phyloP scores from a whole-genome alignment of 306 rosid genomes.

The Coriaria nepalensis region DNA sequence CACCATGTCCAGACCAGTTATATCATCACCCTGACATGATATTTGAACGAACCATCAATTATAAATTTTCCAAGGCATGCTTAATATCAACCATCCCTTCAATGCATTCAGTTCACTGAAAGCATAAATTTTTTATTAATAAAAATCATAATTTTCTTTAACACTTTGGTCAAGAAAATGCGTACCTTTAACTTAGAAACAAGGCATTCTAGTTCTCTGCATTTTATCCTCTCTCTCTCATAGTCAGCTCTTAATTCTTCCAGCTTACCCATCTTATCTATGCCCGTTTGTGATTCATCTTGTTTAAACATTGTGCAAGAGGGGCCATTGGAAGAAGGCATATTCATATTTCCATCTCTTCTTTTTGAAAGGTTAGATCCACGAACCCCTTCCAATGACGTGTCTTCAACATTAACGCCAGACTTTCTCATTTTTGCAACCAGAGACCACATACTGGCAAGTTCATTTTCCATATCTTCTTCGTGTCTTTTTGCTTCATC shows the following conservation, averaged over 20 bases:
- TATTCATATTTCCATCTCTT: conserved; percentile 23
- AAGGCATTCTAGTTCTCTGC: conserved; percentile 48
- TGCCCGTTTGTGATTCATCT: conserved; percentile 15
- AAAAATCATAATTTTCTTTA: conserved; percentile 6
- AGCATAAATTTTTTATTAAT: too few species aligned
- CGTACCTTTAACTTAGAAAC: conserved; percentile 60
- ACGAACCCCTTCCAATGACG: conserved; percentile 24
- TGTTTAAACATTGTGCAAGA: conserved; percentile 25
- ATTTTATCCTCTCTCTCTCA: conserved; percentile 58
- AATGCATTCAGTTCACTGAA: conserved; percentile 5
- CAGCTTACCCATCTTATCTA: conserved; percentile 24
- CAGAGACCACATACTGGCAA: conserved; percentile 47
- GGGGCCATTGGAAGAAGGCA: conserved; percentile 19
- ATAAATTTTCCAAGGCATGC: conserved; percentile 1
- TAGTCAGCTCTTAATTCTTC: conserved; percentile 48
- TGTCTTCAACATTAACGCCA: conserved; percentile 27
- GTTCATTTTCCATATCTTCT: conserved; percentile 59
- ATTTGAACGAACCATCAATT: conserved; percentile 9
- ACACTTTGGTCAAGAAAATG: conserved; percentile 1
- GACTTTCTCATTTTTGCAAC: conserved; percentile 42
- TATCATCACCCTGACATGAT: conserved; percentile 42
- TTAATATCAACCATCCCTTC: background rate
- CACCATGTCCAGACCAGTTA: conserved; percentile 37
- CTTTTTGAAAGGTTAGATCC: conserved; percentile 20
- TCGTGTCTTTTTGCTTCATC: conserved; percentile 50